Evolutionary conservation across 441 rosid species (phyloP).

Genomic region (Populus tomentosa): DNA sequence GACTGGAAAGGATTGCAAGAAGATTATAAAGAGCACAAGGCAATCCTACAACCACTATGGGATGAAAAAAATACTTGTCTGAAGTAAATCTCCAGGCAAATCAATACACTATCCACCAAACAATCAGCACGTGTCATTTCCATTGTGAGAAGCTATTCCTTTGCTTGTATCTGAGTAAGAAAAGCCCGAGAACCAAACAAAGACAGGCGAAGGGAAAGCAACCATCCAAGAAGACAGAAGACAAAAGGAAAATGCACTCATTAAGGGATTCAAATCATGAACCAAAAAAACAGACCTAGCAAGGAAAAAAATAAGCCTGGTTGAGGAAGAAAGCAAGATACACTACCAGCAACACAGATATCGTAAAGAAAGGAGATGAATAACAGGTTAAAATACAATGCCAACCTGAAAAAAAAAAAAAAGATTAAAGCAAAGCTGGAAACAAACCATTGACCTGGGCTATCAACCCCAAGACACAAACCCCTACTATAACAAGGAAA

Average conservation of each 20-base stretch:
- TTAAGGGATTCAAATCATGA: neutral
- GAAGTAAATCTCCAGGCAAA: neutral
- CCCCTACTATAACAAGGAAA: too few relatives aligned
- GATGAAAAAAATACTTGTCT: neutral
- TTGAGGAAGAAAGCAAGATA: neutral
- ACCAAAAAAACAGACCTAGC: neutral
- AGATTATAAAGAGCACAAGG: too few relatives aligned
- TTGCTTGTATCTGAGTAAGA: neutral
- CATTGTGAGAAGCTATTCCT: neutral
- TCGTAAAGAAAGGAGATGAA: too few relatives aligned
- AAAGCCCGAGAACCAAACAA: neutral
- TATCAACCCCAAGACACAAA: neutral
- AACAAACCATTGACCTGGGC: neutral
- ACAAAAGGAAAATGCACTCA: neutral
- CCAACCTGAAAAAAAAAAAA: too few relatives aligned
- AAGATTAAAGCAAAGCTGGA: neutral
- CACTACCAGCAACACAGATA: too few relatives aligned
- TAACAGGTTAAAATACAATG: too few relatives aligned
- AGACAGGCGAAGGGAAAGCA: neutral
- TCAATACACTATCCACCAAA: neutral
- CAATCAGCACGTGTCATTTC: neutral
- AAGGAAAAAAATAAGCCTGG: neutral
- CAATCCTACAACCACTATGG: too few relatives aligned
- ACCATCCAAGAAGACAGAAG: neutral
- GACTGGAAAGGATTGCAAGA: too few relatives aligned